These are phyloP conservation scores for Dryadomyces quercivorus DNA, from an alignment of 2,329 filamentous ascomycete genomes.

Conservation along the genomic window DNA sequence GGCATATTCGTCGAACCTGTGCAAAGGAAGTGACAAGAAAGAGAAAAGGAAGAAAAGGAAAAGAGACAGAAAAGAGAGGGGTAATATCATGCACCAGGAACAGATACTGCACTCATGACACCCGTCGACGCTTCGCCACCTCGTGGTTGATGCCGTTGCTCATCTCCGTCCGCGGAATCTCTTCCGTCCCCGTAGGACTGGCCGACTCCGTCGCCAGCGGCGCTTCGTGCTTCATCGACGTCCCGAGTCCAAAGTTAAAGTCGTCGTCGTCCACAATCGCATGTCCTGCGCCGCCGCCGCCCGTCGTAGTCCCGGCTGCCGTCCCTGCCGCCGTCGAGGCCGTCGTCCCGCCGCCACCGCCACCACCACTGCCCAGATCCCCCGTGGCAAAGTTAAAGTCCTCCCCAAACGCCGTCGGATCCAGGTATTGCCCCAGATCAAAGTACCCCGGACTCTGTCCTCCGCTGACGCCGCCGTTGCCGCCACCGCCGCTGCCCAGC, in stretches of 20 bases:
- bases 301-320: neutral
- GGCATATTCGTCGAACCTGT: neutral
- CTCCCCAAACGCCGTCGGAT: conserved; percentile 29
- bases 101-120: conserved; percentile 10
- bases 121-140: conserved; percentile 17
- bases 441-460: conserved; percentile 19
- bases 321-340: conserved; percentile 4
- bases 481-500: neutral
- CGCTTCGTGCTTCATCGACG: conserved; percentile 12
- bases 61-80: no score
- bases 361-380: conserved; percentile 22
- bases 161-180: conserved; percentile 11
- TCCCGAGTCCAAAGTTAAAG: conserved; percentile 38
- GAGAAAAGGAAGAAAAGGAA: neutral
- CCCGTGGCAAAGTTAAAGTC: conserved; percentile 35
- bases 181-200: conserved; percentile 11
- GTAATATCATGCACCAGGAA: neutral
- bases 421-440: conserved; percentile 39
- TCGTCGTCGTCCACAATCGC: conserved; percentile 27
- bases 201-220: conserved; percentile 14
- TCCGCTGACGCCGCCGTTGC: neutral
- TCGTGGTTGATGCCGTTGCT: neutral
- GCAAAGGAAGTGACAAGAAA: neutral
- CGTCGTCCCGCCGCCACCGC: no score
- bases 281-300: neutral